Base-by-base conservation (phyloP, 768 basidiomycete genomes). In the Kwoniella sp. region DNA sequence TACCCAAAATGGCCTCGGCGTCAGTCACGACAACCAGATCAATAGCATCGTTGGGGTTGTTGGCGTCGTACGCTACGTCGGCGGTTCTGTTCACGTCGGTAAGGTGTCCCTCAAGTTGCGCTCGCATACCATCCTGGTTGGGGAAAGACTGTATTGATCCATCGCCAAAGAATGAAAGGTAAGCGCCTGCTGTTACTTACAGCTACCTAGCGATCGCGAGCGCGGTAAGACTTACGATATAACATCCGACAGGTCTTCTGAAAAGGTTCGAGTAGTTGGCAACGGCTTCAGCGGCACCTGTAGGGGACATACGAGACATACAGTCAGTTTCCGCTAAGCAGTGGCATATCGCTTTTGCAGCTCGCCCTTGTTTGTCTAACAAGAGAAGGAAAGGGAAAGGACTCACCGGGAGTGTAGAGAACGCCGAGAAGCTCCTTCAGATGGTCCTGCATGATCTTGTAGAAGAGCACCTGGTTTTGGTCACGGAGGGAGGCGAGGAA, bases 1-100 rank as follows among this genome's bases (percentile, higher is more conserved):
- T 87, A 17, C 92, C 92, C 11, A 94, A 82, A 64, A 93, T 93
- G 0, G 90, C 90, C 72, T 92, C 91, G 3, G 88, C 86, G 76
- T 94, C 92, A 0, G 90, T 89, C 60, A 89, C 88, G 26, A 93
- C 90, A 56, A 94, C 84, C 25, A 93, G 83, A 66, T 93, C 89
- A 60, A 93, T 86, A 65, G 75, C 73, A 29, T 73, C 74, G 62
- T 72, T 71, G 28, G 75, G 68, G 31, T 74, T 73, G 47, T 70
- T 67, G n/a, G 65, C 51, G 30, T 75, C 67, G 23, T 72, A 74
- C 2, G 73, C 72, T 55, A 78, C 68, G 61, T 80, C 79, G 48
- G 77, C 77, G 22, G 77, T 78, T n/a, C 77, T 58, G 67, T 75
- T 78, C 61, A 80, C 67, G 30, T 78, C 77, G 30, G 64, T 55